Evolutionary conservation across 2,329 filamentous ascomycete genomes (phyloP).

Genomic region (Fusarium continuum): DNA sequence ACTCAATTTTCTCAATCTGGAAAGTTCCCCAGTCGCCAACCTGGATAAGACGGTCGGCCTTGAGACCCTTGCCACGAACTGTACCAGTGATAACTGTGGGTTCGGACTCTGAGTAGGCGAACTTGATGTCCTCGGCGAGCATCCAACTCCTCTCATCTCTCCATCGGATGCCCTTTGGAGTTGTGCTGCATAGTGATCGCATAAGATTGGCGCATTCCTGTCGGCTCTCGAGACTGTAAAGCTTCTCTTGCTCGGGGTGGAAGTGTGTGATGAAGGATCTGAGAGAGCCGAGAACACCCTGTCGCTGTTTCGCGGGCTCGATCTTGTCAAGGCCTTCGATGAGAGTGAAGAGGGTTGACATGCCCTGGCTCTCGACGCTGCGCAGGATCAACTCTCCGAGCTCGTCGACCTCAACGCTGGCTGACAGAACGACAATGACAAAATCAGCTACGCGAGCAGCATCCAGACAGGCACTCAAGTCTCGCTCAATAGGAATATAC

Average conservation of each 20-base stretch:
- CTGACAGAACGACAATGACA: slow-evolving; percentile 84
- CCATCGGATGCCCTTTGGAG: slow-evolving; percentile 94
- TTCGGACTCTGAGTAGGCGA: slow-evolving; percentile 68
- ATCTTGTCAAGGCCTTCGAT: slow-evolving; percentile 82
- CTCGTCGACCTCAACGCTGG: slow-evolving; percentile 83
- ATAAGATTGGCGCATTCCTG: slow-evolving; percentile 93
- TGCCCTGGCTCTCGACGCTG: slow-evolving; percentile 90
- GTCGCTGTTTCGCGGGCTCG: slow-evolving; percentile 80
- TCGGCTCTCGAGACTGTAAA: slow-evolving; percentile 86
- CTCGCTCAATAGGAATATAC: slow-evolving; percentile 78
- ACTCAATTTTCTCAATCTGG: slow-evolving; percentile 88
- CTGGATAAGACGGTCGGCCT: slow-evolving; percentile 89
- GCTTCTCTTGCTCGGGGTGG: slow-evolving; percentile 89
- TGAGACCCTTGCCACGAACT: slow-evolving; percentile 84
- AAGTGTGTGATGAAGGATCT: slow-evolving; percentile 95
- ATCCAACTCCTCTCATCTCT: slow-evolving; percentile 96
- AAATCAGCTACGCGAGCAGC: slow-evolving; percentile 91
- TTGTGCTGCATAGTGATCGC: slow-evolving; percentile 88
- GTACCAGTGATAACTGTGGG: slow-evolving; percentile 83
- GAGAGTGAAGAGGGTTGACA: slow-evolving; percentile 89
- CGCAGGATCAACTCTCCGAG: slow-evolving; percentile 86
- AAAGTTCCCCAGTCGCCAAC: slow-evolving; percentile 94
- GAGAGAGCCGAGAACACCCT: slow-evolving; percentile 80
- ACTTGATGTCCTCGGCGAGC: slow-evolving; percentile 83
- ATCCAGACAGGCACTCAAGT: slow-evolving; percentile 82